A percentile compares a stretch with the other conserved stretches of the same genome.
Conservation (phyloP, 805 yeast genomes). For the Saturnispora sekii region DNA sequence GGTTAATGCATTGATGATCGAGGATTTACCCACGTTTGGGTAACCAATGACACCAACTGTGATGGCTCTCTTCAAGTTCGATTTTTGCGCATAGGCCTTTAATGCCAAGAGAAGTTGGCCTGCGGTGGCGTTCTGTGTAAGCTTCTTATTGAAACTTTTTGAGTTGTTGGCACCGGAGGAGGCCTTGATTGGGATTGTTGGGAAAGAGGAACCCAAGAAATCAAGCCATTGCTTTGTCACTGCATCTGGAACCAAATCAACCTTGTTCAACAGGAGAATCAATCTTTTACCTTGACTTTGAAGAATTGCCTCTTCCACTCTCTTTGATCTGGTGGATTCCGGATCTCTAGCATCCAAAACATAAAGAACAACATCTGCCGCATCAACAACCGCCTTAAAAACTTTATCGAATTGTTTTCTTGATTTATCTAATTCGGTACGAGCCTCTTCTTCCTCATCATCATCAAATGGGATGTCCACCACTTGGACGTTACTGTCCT, state of each 20-base stretch:
- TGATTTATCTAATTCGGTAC: constrained; percentile 55
- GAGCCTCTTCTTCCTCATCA: constrained; percentile 23
- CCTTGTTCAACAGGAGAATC: constrained; percentile 79
- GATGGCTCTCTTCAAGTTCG: constrained; percentile 79
- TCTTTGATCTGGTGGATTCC: constrained; percentile 84
- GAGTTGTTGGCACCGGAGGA: constrained; percentile 65
- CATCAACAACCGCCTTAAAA: constrained; percentile 86
- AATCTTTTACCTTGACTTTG: constrained; percentile 75
- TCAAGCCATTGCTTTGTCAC: constrained; percentile 78
- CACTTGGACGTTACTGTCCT: constrained; percentile 28
- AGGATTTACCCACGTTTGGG: constrained; percentile 95
- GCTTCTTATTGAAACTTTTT: constrained; percentile 58
- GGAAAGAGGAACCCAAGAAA: constrained; percentile 72
- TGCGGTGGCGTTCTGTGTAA: constrained; percentile 66
- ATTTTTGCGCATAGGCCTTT: constrained; percentile 74
- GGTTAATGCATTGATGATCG: constrained; percentile 82
- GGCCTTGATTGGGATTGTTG: constrained; percentile 83
- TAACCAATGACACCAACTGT: constrained; percentile 95
- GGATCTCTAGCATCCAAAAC: constrained; percentile 98
- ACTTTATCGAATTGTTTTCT: constrained; percentile 90
- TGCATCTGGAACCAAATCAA: constrained; percentile 83
- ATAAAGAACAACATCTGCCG: constrained; percentile 82
- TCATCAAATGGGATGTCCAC: constrained; percentile 34
- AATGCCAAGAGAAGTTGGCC: constrained; percentile 66
- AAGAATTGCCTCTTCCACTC: constrained; percentile 82